Conservation (phyloP, 345 rosid genomes). For the Abelmoschus esculentus region DNA sequence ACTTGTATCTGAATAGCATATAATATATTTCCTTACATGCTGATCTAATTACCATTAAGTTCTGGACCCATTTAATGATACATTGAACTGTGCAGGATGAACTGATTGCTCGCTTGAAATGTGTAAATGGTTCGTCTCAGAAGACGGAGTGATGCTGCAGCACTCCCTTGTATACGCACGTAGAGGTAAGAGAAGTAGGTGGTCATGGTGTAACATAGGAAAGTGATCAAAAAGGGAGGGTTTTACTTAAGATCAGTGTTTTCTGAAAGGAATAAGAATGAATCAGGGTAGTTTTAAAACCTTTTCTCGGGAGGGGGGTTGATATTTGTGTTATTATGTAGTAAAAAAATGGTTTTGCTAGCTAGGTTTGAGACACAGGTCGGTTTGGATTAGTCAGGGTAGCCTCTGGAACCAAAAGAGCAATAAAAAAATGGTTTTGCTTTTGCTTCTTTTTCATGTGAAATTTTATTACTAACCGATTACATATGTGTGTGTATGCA, state of each 20-base stretch:
- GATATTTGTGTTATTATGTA: background rate
- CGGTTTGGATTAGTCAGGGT: no score
- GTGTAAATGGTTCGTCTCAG: slow-evolving; percentile 26
- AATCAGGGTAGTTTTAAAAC: background rate
- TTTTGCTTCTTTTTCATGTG: no score
- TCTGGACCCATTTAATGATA: background rate
- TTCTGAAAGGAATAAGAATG: background rate
- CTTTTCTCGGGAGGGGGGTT: background rate
- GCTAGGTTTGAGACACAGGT: no score
- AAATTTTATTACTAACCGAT: no score
- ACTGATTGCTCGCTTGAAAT: slow-evolving; percentile 67
- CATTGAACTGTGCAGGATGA: slow-evolving; percentile 59
- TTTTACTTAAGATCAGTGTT: slow-evolving; percentile 2
- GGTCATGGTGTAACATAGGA: slow-evolving; percentile 14
- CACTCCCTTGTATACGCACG: background rate
- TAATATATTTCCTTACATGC: background rate
- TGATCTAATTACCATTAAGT: background rate
- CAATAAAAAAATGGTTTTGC: no score
- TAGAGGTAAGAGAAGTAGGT: slow-evolving; percentile 9
- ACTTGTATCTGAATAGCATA: background rate
- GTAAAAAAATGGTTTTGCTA: no score
- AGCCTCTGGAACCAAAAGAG: no score
- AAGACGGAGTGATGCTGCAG: background rate
- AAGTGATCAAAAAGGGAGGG: background rate
- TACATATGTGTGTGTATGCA: no score